Evolutionary conservation across 371 early-diverging fungal genomes (phyloP), one percentile per base, ranked within the genome.

Genomic region (Actinomortierella wolfii): DNA sequence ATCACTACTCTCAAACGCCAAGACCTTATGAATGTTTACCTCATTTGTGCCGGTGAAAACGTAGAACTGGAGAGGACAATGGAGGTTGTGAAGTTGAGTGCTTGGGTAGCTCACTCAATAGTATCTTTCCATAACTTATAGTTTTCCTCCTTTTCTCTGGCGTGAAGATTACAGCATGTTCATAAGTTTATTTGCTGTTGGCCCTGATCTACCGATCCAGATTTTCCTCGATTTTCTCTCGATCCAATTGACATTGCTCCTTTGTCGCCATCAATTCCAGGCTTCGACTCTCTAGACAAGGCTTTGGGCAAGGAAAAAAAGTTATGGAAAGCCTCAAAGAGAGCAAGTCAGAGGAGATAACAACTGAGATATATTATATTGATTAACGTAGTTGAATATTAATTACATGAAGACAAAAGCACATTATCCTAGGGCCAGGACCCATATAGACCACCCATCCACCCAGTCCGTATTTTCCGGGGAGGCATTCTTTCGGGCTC

Each of bases 211-310:
- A 26, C 18, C 9, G 51, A 51, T 51, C 51, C 51, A 8, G 51
- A 51, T 28, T 34, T 51, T 28, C 51, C 28, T 17, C 26, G 29
- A 14, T 24, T 15, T 18, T 51, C 15, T 51, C 51, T 51, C 34
- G 51, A 14, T 24, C 29, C 51, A 51, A 34, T 20, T 28, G 51
- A 15, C 25, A 51, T 28, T 51, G 51, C n/a, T 51, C 51, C 29
- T 51, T 51, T 24, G 51, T 34, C 15, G 26, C 51, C 26, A 51
- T 6, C 14, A 51, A 26, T 4, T 51, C 51, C 28, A 17, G 24
- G 2, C 51, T 34, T 51, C 34, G 51, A 26, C n/a, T 51, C 29
- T 51, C 28, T 51, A 51, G 51, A 24, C 24, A 11, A 26, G 51
- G n/a, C n/a, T n/a, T n/a, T n/a, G n/a, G n/a, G n/a, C n/a, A 51